Percentiles rank a stretch among this genome's conserved stretches.
Conservation (phyloP, 2,329 filamentous ascomycete genomes). For the Niveomyces coronatus region DNA sequence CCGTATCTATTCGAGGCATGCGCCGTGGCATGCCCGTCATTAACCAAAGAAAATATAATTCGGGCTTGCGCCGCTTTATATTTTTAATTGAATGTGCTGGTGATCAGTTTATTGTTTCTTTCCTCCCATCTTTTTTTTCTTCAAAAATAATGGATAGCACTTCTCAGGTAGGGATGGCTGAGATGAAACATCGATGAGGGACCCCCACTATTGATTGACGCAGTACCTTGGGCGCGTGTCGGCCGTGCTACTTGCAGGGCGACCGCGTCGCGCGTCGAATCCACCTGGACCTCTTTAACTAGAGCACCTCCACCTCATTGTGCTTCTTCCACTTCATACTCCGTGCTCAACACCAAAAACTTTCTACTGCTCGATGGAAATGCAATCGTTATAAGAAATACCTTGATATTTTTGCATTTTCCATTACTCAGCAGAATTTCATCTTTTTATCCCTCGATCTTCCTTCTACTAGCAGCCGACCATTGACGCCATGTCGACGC, state of each 20-base stretch:
- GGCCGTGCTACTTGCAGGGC: not conserved
- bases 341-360: conserved; percentile 2
- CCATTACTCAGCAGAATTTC: not conserved
- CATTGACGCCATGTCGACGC: conserved; percentile 23
- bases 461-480: not conserved
- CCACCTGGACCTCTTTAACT: conserved; percentile 1
- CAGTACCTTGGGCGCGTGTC: conserved; percentile 7
- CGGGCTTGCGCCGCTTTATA: no score
- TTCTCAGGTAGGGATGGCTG: no score
- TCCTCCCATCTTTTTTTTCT: no score
- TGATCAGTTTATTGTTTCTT: no score
- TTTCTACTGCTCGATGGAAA: not conserved
- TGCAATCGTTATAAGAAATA: not conserved
- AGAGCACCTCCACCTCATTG: no score
- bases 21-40: not conserved
- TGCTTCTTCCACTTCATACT: not conserved
- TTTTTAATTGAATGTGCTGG: no score
- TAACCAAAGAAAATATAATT: no score
- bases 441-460: not conserved
- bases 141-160: no score
- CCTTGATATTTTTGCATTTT: not conserved
- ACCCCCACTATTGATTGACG: no score
- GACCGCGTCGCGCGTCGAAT: conserved; percentile 9
- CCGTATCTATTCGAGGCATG: not conserved
- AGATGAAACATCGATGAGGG: no score